phyloP scores from a whole-genome alignment of 176 grass and related monocot species.

The Tillandsia leiboldiana region DNA sequence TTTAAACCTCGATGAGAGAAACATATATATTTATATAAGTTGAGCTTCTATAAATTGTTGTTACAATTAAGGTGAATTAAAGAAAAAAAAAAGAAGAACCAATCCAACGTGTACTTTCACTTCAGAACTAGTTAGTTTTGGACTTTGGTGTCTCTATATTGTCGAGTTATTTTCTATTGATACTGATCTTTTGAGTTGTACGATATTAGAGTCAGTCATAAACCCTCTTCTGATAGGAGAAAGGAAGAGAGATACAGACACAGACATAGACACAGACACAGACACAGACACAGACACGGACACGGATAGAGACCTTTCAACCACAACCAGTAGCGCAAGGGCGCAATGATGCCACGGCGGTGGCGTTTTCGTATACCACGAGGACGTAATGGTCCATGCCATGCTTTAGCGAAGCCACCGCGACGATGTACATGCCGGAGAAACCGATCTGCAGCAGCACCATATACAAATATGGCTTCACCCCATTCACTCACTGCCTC shows the following conservation, averaged over 20 bases:
- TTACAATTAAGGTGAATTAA: too few relatives aligned
- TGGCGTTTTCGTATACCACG: slow-evolving; percentile 68
- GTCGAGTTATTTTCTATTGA: too few relatives aligned
- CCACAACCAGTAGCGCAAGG: slow-evolving; percentile 75
- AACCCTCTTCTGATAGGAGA: background rate
- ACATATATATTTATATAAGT: too few relatives aligned
- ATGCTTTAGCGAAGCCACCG: slow-evolving; percentile 57
- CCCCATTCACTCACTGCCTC: slow-evolving; percentile 36
- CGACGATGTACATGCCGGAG: slow-evolving; percentile 76
- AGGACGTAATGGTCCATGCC: slow-evolving; percentile 90
- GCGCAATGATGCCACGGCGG: slow-evolving; percentile 56
- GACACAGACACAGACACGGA: background rate
- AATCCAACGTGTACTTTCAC: too few relatives aligned
- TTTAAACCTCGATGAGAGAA: too few relatives aligned
- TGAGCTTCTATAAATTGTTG: too few relatives aligned
- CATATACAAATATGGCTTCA: slow-evolving; percentile 85
- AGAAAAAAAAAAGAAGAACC: too few relatives aligned
- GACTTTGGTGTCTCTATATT: too few relatives aligned
- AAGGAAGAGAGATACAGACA: background rate
- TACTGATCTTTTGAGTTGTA: too few relatives aligned
- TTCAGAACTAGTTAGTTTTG: too few relatives aligned
- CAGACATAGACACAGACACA: too few relatives aligned
- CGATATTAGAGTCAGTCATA: too few relatives aligned
- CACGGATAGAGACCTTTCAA: slow-evolving; percentile 38
- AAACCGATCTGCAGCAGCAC: slow-evolving; percentile 81